Evolutionary conservation across 441 rosid species (phyloP).

Genomic region (Arabidopsis lyrata): DNA sequence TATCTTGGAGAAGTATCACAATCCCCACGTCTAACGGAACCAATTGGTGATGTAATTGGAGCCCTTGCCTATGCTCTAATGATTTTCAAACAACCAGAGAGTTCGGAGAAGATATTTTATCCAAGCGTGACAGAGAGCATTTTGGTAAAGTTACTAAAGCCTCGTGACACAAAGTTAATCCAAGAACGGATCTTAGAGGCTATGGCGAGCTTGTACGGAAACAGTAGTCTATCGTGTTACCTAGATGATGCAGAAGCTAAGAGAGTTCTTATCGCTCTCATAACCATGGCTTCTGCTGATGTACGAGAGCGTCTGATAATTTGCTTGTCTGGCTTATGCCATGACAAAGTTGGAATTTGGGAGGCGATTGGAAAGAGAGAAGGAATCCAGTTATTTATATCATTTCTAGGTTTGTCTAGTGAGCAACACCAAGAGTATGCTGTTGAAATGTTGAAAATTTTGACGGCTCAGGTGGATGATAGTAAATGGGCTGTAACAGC

Average conservation of each 20-base stretch:
- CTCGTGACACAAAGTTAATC: slow-evolving; percentile 75
- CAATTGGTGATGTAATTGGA: slow-evolving; percentile 92
- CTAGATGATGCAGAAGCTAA: slow-evolving; percentile 91
- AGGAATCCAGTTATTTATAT: slow-evolving; percentile 94
- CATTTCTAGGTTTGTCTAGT: slow-evolving; percentile 97
- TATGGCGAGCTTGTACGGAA: slow-evolving; percentile 95
- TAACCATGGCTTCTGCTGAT: slow-evolving; percentile 94
- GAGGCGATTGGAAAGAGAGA: slow-evolving; percentile 96
- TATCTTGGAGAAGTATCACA: slow-evolving; percentile 98
- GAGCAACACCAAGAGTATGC: slow-evolving; percentile 99
- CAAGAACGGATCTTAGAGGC: slow-evolving; percentile 98
- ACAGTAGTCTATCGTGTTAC: slow-evolving; percentile 66
- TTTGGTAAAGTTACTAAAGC: slow-evolving; percentile 85
- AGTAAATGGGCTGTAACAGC: slow-evolving; percentile 99
- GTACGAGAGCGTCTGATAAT: slow-evolving; percentile 88
- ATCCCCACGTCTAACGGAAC: slow-evolving; percentile 88
- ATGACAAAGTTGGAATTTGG: slow-evolving; percentile 87
- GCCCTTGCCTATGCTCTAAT: slow-evolving; percentile 96
- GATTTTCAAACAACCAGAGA: slow-evolving; percentile 87
- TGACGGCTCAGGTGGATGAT: slow-evolving; percentile 94
- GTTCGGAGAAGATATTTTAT: slow-evolving; percentile 72
- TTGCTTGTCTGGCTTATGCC: slow-evolving; percentile 86
- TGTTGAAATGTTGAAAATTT: slow-evolving; percentile 89
- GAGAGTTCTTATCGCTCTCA: slow-evolving; percentile 92
- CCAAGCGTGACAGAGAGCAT: slow-evolving; percentile 77